Evolutionary conservation across 805 yeast species (phyloP).

Genomic region (Diddensiella transvaalensis): DNA sequence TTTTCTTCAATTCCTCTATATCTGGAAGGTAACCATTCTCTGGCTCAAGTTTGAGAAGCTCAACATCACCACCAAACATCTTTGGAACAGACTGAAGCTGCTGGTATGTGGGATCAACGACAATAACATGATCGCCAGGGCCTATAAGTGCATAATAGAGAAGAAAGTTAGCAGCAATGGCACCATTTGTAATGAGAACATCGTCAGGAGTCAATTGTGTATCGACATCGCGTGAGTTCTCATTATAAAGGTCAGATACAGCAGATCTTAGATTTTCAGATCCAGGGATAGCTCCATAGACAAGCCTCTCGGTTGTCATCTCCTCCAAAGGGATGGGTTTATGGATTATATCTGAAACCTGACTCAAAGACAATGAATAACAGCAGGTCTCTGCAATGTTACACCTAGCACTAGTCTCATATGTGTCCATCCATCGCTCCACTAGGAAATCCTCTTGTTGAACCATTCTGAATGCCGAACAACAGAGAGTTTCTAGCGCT

Average conservation of each 20-base stretch:
- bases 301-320: slow-evolving; percentile 32
- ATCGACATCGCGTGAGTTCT: slow-evolving; percentile 14
- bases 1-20: slow-evolving; percentile 31
- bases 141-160: slow-evolving; percentile 43
- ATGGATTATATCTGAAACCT: slow-evolving; percentile 36
- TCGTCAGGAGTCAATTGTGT: slow-evolving; percentile 32
- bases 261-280: slow-evolving; percentile 38
- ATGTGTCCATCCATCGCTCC: slow-evolving; percentile 53
- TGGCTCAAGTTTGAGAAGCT: slow-evolving; percentile 33
- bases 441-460: slow-evolving; percentile 39
- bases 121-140: slow-evolving; percentile 46
- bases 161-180: slow-evolving; percentile 53
- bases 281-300: slow-evolving; percentile 49
- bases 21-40: slow-evolving; percentile 40
- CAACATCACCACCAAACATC: slow-evolving; percentile 44
- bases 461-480: no score
- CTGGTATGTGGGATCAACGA: slow-evolving; percentile 49
- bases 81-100: slow-evolving; percentile 47
- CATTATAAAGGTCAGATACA: slow-evolving; percentile 39
- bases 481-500: no score
- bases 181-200: slow-evolving; percentile 51
- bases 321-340: slow-evolving; percentile 27
- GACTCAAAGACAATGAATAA: slow-evolving; percentile 41
- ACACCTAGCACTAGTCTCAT: slow-evolving; percentile 39
- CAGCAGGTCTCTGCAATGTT: slow-evolving; percentile 55